Percentiles rank a stretch among this genome's conserved stretches.
Conservation (phyloP, 306 rosid species). For the Phaseolus lunatus region DNA sequence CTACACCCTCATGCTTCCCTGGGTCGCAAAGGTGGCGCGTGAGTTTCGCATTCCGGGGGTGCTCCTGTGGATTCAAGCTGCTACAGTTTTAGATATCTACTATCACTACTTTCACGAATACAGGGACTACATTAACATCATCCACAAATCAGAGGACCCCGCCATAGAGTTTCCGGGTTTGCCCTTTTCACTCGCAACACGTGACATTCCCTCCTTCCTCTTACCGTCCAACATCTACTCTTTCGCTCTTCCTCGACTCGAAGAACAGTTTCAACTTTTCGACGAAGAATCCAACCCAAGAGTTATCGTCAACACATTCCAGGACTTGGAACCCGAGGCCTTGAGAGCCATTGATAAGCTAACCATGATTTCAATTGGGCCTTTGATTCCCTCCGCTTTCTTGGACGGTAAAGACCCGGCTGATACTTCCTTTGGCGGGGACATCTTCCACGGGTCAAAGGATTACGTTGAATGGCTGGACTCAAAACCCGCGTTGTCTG, state of each 20-base stretch:
- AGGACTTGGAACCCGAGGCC: slow-evolving; percentile 52
- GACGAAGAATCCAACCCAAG: slow-evolving; percentile 33
- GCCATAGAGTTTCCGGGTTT: slow-evolving; percentile 44
- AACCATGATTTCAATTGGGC: slow-evolving; percentile 58
- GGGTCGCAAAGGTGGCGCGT: slow-evolving; percentile 52
- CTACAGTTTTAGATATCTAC: slow-evolving; percentile 48
- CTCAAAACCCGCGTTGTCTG: slow-evolving; percentile 51
- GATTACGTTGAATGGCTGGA: slow-evolving; percentile 64
- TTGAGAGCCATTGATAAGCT: slow-evolving; percentile 34
- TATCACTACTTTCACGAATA: slow-evolving; percentile 52
- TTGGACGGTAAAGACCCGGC: slow-evolving; percentile 45
- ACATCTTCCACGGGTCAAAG: slow-evolving; percentile 7
- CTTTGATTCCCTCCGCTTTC: slow-evolving; percentile 62
- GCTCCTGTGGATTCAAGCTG: slow-evolving; percentile 56
- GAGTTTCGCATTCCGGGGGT: slow-evolving; percentile 41
- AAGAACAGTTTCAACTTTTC: slow-evolving; percentile 40
- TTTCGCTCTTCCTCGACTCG: slow-evolving; percentile 40
- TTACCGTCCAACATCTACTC: neutral
- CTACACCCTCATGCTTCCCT: slow-evolving; percentile 49
- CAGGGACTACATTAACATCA: slow-evolving; percentile 19
- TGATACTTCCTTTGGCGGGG: slow-evolving; percentile 57
- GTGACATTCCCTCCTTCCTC: slow-evolving; percentile 51
- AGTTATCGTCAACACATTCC: slow-evolving; percentile 54
- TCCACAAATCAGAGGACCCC: neutral
- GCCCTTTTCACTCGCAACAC: slow-evolving; percentile 10